Evolutionary conservation across 352 stramenopile species (phyloP).

Genomic region (Phytopythium kandeliae): DNA sequence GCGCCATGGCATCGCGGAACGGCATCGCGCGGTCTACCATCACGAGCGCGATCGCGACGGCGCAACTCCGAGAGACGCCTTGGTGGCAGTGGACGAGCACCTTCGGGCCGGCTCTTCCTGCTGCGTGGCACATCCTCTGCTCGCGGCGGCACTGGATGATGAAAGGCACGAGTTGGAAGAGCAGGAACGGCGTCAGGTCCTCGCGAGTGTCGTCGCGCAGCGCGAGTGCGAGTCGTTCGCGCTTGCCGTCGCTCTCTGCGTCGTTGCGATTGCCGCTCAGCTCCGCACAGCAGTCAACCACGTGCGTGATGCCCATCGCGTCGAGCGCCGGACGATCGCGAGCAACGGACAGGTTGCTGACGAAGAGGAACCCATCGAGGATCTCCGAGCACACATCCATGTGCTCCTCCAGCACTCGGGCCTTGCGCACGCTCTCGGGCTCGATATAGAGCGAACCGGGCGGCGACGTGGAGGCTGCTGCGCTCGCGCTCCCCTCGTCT

Average conservation of each 20-base stretch:
- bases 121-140: background rate
- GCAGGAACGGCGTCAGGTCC: constrained; percentile 56
- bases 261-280: constrained; percentile 8
- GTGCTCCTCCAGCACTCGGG: constrained; percentile 27
- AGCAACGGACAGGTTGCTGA: constrained; percentile 48
- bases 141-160: constrained; percentile 21
- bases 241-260: background rate
- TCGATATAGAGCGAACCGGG: constrained; percentile 19
- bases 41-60: constrained; percentile 54
- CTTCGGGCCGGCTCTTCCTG: constrained; percentile 4
- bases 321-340: constrained; percentile 17
- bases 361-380: constrained; percentile 40
- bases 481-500: background rate
- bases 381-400: constrained; percentile 56
- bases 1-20: constrained; percentile 24
- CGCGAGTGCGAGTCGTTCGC: constrained; percentile 24
- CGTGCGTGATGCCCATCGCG: constrained; percentile 39
- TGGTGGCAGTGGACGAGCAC: constrained; percentile 70
- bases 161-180: constrained; percentile 30
- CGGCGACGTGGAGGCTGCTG: background rate
- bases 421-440: constrained; percentile 63
- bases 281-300: constrained; percentile 55
- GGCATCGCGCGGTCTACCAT: constrained; percentile 32
- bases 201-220: constrained; percentile 57
- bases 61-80: constrained; percentile 65